A percentile compares a stretch with the other conserved stretches of the same genome.
Evolutionary conservation across 2,329 filamentous ascomycete species (phyloP).

Genomic region (Akanthomyces uredinophilus): DNA sequence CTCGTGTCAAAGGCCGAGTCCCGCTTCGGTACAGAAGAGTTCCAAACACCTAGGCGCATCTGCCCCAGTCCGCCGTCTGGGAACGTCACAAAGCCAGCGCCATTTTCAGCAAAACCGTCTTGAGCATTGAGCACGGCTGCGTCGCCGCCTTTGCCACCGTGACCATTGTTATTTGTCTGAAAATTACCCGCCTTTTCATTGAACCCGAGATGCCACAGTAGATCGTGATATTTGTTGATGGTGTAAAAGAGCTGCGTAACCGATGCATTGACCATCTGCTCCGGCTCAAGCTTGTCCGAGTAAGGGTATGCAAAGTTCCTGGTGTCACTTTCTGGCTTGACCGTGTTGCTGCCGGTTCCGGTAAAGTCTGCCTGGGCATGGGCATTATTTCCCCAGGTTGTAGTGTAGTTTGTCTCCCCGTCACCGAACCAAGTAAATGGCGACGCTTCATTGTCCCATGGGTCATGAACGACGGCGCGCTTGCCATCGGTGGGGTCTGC

Average conservation of each 20-base stretch:
- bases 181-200: constrained; percentile 56
- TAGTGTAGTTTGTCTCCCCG: constrained; percentile 43
- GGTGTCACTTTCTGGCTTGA: constrained; percentile 43
- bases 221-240: constrained; percentile 53
- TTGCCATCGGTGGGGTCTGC: constrained; percentile 49
- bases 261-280: constrained; percentile 47
- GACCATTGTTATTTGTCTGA: constrained; percentile 50
- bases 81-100: constrained; percentile 53
- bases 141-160: constrained; percentile 47
- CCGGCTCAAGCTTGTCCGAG: constrained; percentile 29
- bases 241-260: constrained; percentile 58
- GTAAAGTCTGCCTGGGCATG: constrained; percentile 47
- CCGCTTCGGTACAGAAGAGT: constrained; percentile 37
- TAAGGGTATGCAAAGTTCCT: constrained; percentile 45
- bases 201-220: constrained; percentile 54
- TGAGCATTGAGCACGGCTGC: constrained; percentile 52
- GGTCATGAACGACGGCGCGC: constrained; percentile 41
- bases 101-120: constrained; percentile 50
- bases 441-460: constrained; percentile 41
- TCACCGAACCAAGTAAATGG: constrained; percentile 50
- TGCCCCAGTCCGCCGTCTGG: constrained; percentile 45
- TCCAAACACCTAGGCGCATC: constrained; percentile 55
- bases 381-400: constrained; percentile 54
- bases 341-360: constrained; percentile 55
- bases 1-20: constrained; percentile 56